Evolutionary conservation across 192 early-diverging fungal genomes (phyloP).

Genomic region (Globomyces pollinis-pini): DNA sequence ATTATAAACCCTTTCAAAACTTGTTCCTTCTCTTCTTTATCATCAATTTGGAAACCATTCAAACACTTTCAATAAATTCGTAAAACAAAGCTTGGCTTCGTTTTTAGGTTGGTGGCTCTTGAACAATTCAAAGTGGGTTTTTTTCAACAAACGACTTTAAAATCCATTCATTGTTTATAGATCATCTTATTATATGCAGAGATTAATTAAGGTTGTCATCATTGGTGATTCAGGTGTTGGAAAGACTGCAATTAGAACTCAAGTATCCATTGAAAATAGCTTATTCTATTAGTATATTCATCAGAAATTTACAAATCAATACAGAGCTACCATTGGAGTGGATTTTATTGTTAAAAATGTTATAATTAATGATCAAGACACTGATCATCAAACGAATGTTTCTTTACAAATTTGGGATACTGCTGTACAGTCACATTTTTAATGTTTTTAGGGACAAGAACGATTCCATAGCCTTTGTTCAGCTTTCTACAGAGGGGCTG

Average conservation of each 20-base stretch:
- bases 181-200: too few relatives aligned
- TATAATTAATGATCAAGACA: slow-evolving; percentile 11
- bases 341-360: slow-evolving; percentile 34
- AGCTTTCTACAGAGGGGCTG: slow-evolving; percentile 40
- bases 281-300: slow-evolving; percentile 23
- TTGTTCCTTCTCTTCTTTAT: too few relatives aligned
- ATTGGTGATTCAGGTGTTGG: slow-evolving; percentile 37
- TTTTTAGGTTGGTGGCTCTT: too few relatives aligned
- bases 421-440: slow-evolving; percentile 24
- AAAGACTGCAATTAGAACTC: slow-evolving; percentile 32
- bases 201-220: slow-evolving; percentile 36
- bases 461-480: slow-evolving; percentile 34
- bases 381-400: slow-evolving; percentile 5
- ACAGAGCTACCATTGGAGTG: slow-evolving; percentile 37
- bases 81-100: too few relatives aligned
- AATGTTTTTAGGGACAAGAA: slow-evolving; percentile 22
- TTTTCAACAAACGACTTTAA: too few relatives aligned
- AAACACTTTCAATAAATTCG: too few relatives aligned
- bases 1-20: too few relatives aligned
- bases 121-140: too few relatives aligned
- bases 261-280: neutral
- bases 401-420: slow-evolving; percentile 43
- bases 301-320: slow-evolving; percentile 22
- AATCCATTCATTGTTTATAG: too few relatives aligned
- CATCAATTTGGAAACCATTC: too few relatives aligned